Percentiles rank a stretch among this genome's conserved stretches.
Conservation (phyloP, 768 basidiomycete genomes). For the Xanthoconium stramineum region DNA sequence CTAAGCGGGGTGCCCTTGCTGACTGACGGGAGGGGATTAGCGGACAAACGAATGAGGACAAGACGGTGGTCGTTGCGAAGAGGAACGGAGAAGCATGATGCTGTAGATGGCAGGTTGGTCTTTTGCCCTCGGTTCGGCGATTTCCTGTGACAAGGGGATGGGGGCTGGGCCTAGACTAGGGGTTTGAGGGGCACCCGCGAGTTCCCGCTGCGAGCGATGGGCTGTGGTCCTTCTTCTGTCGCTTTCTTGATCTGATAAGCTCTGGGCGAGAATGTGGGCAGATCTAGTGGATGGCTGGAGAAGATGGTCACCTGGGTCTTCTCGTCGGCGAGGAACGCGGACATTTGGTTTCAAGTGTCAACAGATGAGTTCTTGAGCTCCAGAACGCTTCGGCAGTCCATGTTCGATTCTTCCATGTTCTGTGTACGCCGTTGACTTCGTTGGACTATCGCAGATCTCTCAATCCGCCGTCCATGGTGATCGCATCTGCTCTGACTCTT, state of each 20-base stretch:
- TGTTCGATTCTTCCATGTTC: background rate
- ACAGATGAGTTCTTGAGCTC: background rate
- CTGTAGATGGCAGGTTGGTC: background rate
- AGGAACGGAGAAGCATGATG: background rate
- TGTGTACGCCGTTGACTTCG: slow-evolving; percentile 16
- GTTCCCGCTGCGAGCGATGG: background rate
- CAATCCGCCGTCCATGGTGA: slow-evolving; percentile 11
- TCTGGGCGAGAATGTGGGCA: background rate
- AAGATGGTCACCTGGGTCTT: background rate
- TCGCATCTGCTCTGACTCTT: slow-evolving; percentile 3
- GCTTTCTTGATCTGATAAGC: background rate
- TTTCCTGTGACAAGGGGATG: background rate
- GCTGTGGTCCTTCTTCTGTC: no score
- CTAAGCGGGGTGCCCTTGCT: background rate
- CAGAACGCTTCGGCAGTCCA: background rate
- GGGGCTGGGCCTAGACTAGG: background rate
- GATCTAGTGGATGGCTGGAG: slow-evolving; percentile 2
- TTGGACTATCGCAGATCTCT: background rate
- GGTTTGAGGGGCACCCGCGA: background rate
- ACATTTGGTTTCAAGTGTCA: background rate
- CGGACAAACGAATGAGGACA: background rate
- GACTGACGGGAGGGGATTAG: slow-evolving; percentile 1
- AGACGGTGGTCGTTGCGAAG: background rate
- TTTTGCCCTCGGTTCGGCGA: background rate
- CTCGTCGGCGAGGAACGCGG: slow-evolving; percentile 15